Evolutionary conservation across 1,284 basidiomycete genomes (phyloP), one percentile per base, ranked within the genome.

Genomic region (Cryptococcus wingfieldii): DNA sequence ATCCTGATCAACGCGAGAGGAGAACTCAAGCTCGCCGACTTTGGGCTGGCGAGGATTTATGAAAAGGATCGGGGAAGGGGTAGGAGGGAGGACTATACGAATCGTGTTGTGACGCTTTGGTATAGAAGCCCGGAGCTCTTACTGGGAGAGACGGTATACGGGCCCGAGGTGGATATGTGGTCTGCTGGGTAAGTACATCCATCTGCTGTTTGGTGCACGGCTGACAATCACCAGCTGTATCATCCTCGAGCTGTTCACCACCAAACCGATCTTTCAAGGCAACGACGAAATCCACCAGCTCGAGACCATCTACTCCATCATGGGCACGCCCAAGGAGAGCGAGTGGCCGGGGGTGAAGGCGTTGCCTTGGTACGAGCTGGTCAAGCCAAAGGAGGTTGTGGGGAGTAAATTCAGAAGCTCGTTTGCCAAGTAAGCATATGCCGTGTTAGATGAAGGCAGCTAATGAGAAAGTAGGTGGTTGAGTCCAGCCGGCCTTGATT

Each of bases 121-220:
- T 99, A 99, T 77, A 85, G 96, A 46, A 90, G 92, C 5, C 96
- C 95, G 4, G 97, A 99, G 75, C 80, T 99, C 47, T 78, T 99
- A 41, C 86, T 98, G 63, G 97, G 96, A 16, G 92, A 93, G 47
- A 98, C 96, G 2, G 85, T 92, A 19, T 99, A 99, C 77, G 95
- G 94, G 1, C 87, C 91, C 2, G 96, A 97, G 69, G 95, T 99
- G n/a, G 96, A 99, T 71, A 96, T 96, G 86, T 99, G 96, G 96
- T 96, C 93, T 71, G 96, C 95, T 12, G 96, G 96, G 90, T 94
- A 76, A 66, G 83, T 79, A 19, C 18, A 12, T 49, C 13, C 38
- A 45, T 52, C 28, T 63, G 53, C 18, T 41, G 9, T 42, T 42
- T 4, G 41, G 7, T 42, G 41, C 9, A 9, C n/a, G 7, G n/a